These are phyloP conservation scores for Zelopaecilomyces penicillatus DNA, from an alignment of 2,329 filamentous ascomycete genomes.

Conservation along the genomic window DNA sequence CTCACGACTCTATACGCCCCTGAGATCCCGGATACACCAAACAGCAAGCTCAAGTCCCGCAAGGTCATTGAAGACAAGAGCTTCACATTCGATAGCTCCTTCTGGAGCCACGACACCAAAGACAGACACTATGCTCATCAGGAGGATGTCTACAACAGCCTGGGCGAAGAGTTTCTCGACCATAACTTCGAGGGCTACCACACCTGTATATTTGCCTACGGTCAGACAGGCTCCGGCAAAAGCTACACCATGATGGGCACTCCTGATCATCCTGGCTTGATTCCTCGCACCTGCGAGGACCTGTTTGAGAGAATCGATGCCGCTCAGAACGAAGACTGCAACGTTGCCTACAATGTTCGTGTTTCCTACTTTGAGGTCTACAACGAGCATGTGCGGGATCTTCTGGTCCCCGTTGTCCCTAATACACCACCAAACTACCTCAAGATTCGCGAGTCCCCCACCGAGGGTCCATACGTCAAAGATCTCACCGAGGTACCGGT, in stretches of 20 bases:
- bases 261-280: conserved; percentile 77
- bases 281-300: conserved; percentile 91
- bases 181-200: conserved; percentile 99
- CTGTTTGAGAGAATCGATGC: conserved; percentile 88
- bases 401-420: conserved; percentile 65
- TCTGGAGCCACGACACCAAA: conserved; percentile 80
- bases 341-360: conserved; percentile 92
- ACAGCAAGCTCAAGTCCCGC: conserved; percentile 50
- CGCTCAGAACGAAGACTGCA: conserved; percentile 67
- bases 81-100: conserved; percentile 96
- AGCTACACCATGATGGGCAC: conserved; percentile 98
- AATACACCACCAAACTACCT: conserved; percentile 81
- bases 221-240: conserved; percentile 95
- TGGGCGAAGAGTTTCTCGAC: conserved; percentile 94
- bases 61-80: conserved; percentile 78
- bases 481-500: conserved; percentile 91
- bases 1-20: conserved; percentile 73
- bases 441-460: conserved; percentile 92
- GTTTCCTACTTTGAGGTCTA: conserved; percentile 99
- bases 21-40: conserved; percentile 33
- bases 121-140: conserved; percentile 87
- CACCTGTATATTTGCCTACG: conserved; percentile 98
- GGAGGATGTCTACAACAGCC: conserved; percentile 84
- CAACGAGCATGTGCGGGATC: conserved; percentile 95
- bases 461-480: conserved; percentile 93